A percentile compares a stretch with the other conserved stretches of the same genome.
phyloP scores from a whole-genome alignment of 2,329 filamentous ascomycete genomes.

The Beauveria caledonica region DNA sequence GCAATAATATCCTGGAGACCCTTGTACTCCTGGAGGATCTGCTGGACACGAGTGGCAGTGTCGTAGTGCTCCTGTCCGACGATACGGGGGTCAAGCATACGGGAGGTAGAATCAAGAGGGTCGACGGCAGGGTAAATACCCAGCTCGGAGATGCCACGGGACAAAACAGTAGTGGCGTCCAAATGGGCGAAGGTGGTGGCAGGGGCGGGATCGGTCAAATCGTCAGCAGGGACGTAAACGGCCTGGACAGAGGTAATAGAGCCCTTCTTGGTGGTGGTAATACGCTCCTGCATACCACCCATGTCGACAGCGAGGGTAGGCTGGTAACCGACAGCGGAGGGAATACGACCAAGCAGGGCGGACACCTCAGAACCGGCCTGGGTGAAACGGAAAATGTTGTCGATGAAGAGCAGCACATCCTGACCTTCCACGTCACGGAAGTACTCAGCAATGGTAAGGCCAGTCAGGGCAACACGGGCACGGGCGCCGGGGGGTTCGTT shows the following conservation, averaged over 20 bases:
- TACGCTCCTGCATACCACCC: conserved; percentile 99
- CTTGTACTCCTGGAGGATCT: conserved; percentile 99
- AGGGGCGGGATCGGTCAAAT: conserved; percentile 99
- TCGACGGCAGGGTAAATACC: conserved; percentile 99
- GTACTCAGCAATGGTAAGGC: conserved; percentile 71
- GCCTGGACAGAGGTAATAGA: conserved; percentile 99
- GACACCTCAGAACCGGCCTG: conserved; percentile 99
- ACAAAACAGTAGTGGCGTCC: conserved; percentile 99
- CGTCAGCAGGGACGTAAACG: conserved; percentile 99
- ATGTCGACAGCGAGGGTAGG: conserved; percentile 97
- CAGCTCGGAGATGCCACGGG: conserved; percentile 99
- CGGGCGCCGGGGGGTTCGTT: conserved; percentile 99
- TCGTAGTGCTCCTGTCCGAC: conserved; percentile 98
- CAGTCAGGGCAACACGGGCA: conserved; percentile 98
- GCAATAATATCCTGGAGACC: conserved; percentile 99
- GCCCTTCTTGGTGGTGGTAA: conserved; percentile 98
- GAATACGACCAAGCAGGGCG: conserved; percentile 97
- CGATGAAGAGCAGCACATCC: conserved; percentile 98
- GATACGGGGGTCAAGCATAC: conserved; percentile 98
- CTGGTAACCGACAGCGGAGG: conserved; percentile 99
- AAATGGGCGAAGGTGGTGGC: conserved; percentile 99
- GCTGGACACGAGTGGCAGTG: conserved; percentile 89
- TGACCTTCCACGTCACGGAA: conserved; percentile 73
- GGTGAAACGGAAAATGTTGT: conserved; percentile 99
- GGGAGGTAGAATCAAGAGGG: conserved; percentile 97